phyloP scores from a whole-genome alignment of 2,329 filamentous ascomycete species.

The Xylaria sp. region DNA sequence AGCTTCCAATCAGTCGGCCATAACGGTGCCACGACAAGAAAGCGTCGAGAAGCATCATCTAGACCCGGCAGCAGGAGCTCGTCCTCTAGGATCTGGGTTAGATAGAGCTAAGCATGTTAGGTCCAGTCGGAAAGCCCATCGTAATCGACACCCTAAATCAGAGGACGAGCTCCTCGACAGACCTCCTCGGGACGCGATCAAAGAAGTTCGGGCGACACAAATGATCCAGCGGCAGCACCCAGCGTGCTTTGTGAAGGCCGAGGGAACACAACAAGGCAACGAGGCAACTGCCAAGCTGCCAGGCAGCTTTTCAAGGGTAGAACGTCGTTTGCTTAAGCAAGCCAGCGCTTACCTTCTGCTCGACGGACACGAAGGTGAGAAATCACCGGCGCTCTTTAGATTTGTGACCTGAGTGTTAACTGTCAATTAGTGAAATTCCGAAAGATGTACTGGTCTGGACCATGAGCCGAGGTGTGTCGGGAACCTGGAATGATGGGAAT shows the following conservation, averaged over 20 bases:
- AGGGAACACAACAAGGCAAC: conserved; percentile 31
- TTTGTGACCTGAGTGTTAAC: not conserved
- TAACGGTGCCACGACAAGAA: not conserved
- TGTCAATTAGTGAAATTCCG: conserved; percentile 8
- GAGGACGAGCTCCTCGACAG: conserved; percentile 3
- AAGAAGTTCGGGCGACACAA: conserved; percentile 12
- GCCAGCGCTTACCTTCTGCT: not conserved
- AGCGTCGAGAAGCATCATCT: not conserved
- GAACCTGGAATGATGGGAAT: not conserved
- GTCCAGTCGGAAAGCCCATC: not conserved
- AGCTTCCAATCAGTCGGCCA: not conserved
- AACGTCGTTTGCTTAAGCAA: not conserved
- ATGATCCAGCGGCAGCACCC: conserved; percentile 18
- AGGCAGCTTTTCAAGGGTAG: conserved; percentile 20
- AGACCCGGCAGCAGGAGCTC: conserved; percentile 8
- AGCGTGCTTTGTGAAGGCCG: conserved; percentile 13
- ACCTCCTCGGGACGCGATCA: not conserved
- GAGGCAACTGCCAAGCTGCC: conserved; percentile 32
- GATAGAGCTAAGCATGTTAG: not conserved
- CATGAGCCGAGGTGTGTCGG: not conserved
- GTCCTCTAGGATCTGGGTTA: not conserved
- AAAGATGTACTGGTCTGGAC: conserved; percentile 1
- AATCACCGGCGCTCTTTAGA: not conserved
- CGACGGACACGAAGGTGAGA: conserved; percentile 11
- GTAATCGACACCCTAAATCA: not conserved